phyloP scores from a whole-genome alignment of 75 land plant genomes.

The Azolla pinnata region DNA sequence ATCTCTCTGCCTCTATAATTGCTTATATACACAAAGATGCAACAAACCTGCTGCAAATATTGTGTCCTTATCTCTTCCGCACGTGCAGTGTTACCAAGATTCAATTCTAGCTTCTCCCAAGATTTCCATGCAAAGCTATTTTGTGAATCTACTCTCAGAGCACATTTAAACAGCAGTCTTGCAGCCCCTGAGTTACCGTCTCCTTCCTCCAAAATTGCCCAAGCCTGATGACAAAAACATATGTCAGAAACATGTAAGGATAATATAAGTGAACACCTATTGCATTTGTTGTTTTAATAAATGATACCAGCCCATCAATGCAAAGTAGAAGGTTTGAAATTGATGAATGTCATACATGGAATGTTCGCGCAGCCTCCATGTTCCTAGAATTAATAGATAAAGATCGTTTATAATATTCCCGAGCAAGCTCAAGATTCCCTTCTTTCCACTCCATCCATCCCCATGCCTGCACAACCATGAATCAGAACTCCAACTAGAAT shows the following conservation, averaged over 20 bases:
- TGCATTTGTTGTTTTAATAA: too few relatives aligned
- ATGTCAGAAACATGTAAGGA: background rate
- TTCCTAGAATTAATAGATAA: slow-evolving; percentile 50
- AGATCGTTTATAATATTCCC: slow-evolving; percentile 66
- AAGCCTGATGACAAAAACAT: slow-evolving; percentile 61
- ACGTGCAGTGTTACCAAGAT: slow-evolving; percentile 65
- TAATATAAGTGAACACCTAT: background rate
- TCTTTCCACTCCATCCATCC: slow-evolving; percentile 99
- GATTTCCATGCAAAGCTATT: slow-evolving; percentile 90
- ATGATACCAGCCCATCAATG: background rate
- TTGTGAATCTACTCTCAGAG: slow-evolving; percentile 78
- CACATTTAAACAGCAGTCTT: slow-evolving; percentile 68
- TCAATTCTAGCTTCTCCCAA: slow-evolving; percentile 85
- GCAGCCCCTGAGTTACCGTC: slow-evolving; percentile 67
- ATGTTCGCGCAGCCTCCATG: slow-evolving; percentile 79
- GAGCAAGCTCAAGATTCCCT: slow-evolving; percentile 67
- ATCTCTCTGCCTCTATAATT: too few relatives aligned
- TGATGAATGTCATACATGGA: slow-evolving; percentile 46
- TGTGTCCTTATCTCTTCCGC: slow-evolving; percentile 89
- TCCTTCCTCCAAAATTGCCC: slow-evolving; percentile 89
- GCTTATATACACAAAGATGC: too few relatives aligned
- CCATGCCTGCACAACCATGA: slow-evolving; percentile 71
- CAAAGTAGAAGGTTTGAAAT: background rate
- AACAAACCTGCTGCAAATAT: slow-evolving; percentile 82
- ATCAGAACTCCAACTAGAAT: too few relatives aligned